Conservation (phyloP, 1,284 basidiomycete species). For the Sanghuangporus sanghuang region DNA sequence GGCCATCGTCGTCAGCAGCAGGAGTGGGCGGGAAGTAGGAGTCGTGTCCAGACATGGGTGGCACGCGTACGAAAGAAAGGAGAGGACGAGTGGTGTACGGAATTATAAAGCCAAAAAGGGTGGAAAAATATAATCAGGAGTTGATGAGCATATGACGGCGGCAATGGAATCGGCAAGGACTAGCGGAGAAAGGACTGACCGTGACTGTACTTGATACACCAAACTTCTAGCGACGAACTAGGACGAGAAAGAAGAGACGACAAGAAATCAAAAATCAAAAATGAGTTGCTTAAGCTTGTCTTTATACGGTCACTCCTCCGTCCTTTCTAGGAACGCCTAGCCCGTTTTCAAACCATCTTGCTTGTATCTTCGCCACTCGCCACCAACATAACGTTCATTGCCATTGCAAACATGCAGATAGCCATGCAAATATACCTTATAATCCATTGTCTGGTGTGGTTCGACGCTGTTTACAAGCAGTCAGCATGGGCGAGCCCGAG, state of each 20-base stretch:
- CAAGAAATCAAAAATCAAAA: neutral
- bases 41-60: conserved; percentile 5
- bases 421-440: neutral
- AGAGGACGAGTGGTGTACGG: neutral
- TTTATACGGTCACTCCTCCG: neutral
- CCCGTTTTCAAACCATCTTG: neutral
- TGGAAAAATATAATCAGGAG: neutral
- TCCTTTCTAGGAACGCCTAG: neutral
- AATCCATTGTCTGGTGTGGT: neutral
- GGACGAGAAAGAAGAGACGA: neutral
- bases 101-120: neutral
- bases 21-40: conserved; percentile 19
- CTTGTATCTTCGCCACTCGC: conserved; percentile 2
- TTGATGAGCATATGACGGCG: conserved; percentile 4
- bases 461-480: neutral
- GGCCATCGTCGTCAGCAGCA: conserved; percentile 1
- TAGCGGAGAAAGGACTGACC: conserved; percentile 4
- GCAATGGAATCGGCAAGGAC: neutral
- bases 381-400: neutral
- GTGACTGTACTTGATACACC: neutral
- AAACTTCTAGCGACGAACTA: neutral
- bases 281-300: neutral
- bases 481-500: no score
- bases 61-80: neutral
- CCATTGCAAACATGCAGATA: neutral